phyloP scores from a whole-genome alignment of 352 stramenopile genomes.

The Achlya hypogyna region DNA sequence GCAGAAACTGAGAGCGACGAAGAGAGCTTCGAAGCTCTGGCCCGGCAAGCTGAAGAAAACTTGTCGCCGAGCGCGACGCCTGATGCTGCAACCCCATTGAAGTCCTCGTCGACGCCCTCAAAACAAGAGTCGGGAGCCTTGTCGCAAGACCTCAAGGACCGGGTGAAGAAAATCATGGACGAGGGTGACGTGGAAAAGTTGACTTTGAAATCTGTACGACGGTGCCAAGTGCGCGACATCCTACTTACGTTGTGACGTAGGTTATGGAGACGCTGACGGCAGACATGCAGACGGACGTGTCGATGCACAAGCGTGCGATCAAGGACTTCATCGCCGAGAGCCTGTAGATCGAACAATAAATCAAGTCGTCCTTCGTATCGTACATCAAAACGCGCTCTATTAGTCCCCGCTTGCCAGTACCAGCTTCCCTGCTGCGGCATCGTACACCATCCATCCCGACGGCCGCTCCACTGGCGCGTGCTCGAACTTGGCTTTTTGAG shows the following conservation, averaged over 20 bases:
- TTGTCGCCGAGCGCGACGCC: too few relatives aligned
- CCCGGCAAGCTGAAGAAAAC: constrained; percentile 19
- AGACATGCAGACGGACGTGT: constrained; percentile 11
- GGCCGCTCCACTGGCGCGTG: neutral
- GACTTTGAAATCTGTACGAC: constrained; percentile 69
- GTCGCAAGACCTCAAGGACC: constrained; percentile 40
- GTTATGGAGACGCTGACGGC: constrained; percentile 12
- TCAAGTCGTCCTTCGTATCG: neutral
- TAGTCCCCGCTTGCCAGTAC: neutral
- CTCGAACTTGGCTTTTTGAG: constrained; percentile 11
- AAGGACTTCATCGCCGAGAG: constrained; percentile 20
- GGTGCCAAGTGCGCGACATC: neutral
- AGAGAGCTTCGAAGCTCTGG: constrained; percentile 49
- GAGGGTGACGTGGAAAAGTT: constrained; percentile 65
- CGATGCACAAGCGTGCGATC: constrained; percentile 17
- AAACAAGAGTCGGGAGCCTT: constrained; percentile 21
- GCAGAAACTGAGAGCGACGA: constrained; percentile 37
- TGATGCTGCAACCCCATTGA: neutral
- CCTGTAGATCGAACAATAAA: constrained; percentile 2
- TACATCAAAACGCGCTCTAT: constrained; percentile 4
- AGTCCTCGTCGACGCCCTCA: neutral
- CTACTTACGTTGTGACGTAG: neutral
- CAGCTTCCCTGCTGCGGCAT: neutral
- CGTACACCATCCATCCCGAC: constrained; percentile 15
- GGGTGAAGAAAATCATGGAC: constrained; percentile 72